Evolutionary conservation across 1,139 yeast genomes (phyloP), one percentile per base, ranked within the genome.

Genomic region (Debaryomyces sp.): DNA sequence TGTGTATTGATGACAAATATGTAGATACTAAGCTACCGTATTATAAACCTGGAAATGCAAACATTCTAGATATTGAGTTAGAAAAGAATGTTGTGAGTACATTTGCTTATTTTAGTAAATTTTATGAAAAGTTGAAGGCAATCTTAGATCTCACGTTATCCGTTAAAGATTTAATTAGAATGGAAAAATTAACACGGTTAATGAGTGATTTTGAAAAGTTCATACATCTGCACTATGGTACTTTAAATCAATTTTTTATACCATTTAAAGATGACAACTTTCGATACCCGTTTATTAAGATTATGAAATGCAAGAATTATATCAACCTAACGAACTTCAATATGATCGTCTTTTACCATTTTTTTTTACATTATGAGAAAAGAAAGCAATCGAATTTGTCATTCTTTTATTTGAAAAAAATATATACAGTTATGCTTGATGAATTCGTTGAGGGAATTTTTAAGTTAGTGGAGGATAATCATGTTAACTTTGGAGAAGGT

Each of bases 1-100:
- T 67, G 18, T 52, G 63, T 24, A 62, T 71, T 9, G 62, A 62
- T 50, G 60, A 60, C 0, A 67, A 65, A 17, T 63, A 63, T 45
- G 69, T 52, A 50, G 80, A 77, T 51, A 70, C 79, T 0, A 54
- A 65, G 48, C 43, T 70, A 1, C 81, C 83, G 0, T 58, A 53
- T 41, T 49, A 51, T 22, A 55, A 50, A 18, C 48, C 50, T 15
- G 57, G 52, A 6, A 58, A 66, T 52, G 71, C 67, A 46, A 73
- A 72, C 46, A 58, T 67, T n/a, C 41, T 40, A 4, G 67, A 75
- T 51, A 37, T 54, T 5, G 60, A 60, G 4, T 54, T 66, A 52
- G 80, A 75, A 47, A 63, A 63, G 47, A 50, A 55, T 27, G 67
- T 68, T 2, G 50, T 64, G 10, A 52, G 56, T 18, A 49, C 66